phyloP scores from a whole-genome alignment of 495 filamentous ascomycete genomes.

The Penicillium canescens region DNA sequence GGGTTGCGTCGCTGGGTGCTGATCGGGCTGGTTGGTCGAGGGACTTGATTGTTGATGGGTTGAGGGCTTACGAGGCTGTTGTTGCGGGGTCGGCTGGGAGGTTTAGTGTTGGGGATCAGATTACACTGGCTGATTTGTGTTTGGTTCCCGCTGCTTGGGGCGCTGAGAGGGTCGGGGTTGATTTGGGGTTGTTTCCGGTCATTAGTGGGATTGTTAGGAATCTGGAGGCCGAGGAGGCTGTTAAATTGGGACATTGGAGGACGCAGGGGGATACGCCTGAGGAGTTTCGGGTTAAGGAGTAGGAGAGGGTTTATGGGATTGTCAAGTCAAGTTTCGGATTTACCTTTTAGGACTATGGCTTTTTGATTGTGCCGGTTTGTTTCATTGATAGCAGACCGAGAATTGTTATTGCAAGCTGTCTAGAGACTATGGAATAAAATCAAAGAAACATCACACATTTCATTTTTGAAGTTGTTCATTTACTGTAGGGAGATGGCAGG shows the following conservation, averaged over 20 bases:
- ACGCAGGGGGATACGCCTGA: constrained; percentile 49
- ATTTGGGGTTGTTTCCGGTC: constrained; percentile 40
- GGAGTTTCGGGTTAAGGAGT: constrained; percentile 35
- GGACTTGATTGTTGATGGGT: constrained; percentile 43
- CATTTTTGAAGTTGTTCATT: not conserved
- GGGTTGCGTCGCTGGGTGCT: constrained; percentile 38
- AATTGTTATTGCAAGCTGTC: constrained; percentile 7
- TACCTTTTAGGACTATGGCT: not conserved
- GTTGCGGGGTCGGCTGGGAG: constrained; percentile 33
- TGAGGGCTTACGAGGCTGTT: constrained; percentile 48
- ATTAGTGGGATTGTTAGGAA: constrained; percentile 37
- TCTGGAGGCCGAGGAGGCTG: constrained; percentile 37
- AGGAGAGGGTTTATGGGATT: not conserved
- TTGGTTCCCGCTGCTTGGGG: constrained; percentile 53
- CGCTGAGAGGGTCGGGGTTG: constrained; percentile 48
- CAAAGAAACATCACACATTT: constrained; percentile 6
- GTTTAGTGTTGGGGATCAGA: constrained; percentile 51
- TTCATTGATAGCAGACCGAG: not conserved
- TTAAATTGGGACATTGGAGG: constrained; percentile 46
- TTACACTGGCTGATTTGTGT: constrained; percentile 54
- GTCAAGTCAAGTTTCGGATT: not conserved
- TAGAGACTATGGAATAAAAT: constrained; percentile 7
- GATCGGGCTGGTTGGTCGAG: constrained; percentile 39
- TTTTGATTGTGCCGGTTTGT: not conserved
- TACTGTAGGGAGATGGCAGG: constrained; percentile 36